Base-by-base conservation (phyloP, 1,284 basidiomycete species). In the Boletus sp. region DNA sequence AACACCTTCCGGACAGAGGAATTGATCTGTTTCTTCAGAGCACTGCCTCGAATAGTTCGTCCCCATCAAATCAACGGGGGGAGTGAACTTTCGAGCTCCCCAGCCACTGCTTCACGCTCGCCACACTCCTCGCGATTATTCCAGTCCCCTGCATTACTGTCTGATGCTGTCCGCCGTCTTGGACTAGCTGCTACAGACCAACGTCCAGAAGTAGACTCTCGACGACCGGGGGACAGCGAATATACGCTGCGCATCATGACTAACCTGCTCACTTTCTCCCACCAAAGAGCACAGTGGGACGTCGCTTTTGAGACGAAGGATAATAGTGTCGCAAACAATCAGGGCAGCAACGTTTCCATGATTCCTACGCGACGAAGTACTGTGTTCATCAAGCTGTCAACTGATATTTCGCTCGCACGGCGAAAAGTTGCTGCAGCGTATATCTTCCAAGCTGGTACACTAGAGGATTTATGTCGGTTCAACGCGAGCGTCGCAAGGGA, bases 1-100 rank as follows among this genome's bases (percentile, higher is more conserved):
- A 55, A 47, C 36, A 42, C 16, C 13, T 16, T 31, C 57, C 18
- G 43, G 6, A 44, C 56, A 94, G 92, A 92, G 49, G 86, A 94
- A 74, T 77, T 96, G 1, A 84, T 95, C 0, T 92, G 87, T 67
- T 94, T 96, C 75, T 94, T 91, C 75, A 84, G 89, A 42, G 86
- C 85, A 6, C 83, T 88, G 2, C 85, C 84, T 27, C 80, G 89
- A n/a, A 82, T 89, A 55, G 82, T 90, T 6, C 81, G 72, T 11
- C 81, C 53, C 79, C 83, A 66, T 75, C 81, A 12, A 65, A 44
- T 59, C 8, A 51, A 18, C 4, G 67, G 66, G 18, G 57, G 82
- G 44, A 79, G 78, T 50, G 83, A 84, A 33, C 64, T 82, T 12
- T 77, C 78, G 15, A 74, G 76, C 29, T 81, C 82, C 0, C 78